These are phyloP conservation scores for Mrakiaceae sp. DNA, from an alignment of 1,284 basidiomycete genomes.

Conservation along the genomic window DNA sequence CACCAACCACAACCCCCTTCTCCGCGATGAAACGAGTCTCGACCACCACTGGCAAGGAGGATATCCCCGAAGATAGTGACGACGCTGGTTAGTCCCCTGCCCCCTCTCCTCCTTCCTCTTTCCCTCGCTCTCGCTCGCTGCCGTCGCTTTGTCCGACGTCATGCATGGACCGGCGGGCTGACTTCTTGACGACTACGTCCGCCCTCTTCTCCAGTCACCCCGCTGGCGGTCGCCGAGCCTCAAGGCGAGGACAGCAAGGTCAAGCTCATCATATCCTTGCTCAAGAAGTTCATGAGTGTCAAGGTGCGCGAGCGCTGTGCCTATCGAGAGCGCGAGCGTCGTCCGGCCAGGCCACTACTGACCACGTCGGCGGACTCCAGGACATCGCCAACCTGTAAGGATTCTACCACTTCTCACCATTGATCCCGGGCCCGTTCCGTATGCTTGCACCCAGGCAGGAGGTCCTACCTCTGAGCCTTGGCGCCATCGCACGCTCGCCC, in stretches of 20 bases:
- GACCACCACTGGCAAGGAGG: neutral
- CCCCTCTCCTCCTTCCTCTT: neutral
- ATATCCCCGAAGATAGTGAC: constrained; percentile 1
- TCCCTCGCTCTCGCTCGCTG: neutral
- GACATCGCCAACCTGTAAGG: constrained; percentile 78
- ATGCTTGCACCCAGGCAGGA: too few species aligned
- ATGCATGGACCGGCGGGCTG: neutral
- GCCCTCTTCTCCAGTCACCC: neutral
- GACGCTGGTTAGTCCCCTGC: neutral
- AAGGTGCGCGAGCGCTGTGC: neutral
- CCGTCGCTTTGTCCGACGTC: neutral
- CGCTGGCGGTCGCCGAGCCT: constrained; percentile 3
- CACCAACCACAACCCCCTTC: neutral
- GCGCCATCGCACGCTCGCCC: constrained; percentile 17
- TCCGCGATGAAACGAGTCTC: neutral
- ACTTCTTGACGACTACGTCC: neutral
- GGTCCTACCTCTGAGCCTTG: too few species aligned
- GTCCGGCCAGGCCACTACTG: neutral
- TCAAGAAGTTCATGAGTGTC: constrained; percentile 62
- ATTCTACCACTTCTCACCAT: too few species aligned
- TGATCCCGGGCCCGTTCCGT: too few species aligned
- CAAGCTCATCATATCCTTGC: constrained; percentile 75
- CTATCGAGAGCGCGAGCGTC: neutral
- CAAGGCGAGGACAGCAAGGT: constrained; percentile 64
- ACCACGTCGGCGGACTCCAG: constrained; percentile 36